phyloP scores from a whole-genome alignment of 805 yeast genomes.

The Limtongozyma cylindracea region DNA sequence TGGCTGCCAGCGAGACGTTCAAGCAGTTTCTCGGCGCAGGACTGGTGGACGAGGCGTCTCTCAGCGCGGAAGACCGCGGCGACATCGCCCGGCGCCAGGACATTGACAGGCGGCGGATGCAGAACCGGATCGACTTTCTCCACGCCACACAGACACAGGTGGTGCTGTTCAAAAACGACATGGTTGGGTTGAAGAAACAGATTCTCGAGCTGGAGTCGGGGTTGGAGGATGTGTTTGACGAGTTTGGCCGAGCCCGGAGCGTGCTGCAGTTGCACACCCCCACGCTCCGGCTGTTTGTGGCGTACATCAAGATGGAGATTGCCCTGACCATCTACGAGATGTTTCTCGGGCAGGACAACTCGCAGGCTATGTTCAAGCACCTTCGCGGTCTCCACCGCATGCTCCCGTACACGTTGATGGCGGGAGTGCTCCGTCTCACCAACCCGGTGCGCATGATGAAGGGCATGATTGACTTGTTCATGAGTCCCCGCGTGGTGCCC shows the following conservation, averaged over 20 bases:
- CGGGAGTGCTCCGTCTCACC: constrained; percentile 55
- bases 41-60: too few relatives aligned
- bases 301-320: constrained; percentile 62
- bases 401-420: constrained; percentile 61
- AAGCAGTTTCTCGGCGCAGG: constrained; percentile 1
- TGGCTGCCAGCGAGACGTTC: constrained; percentile 24
- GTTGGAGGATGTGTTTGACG: constrained; percentile 32
- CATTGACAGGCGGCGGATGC: constrained; percentile 29
- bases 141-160: constrained; percentile 37
- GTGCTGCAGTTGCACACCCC: constrained; percentile 34
- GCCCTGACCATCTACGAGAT: constrained; percentile 68
- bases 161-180: constrained; percentile 21
- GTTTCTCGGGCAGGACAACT: constrained; percentile 59
- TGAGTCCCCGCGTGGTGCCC: constrained; percentile 9
- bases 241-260: constrained; percentile 34
- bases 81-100: constrained; percentile 36
- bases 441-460: constrained; percentile 75
- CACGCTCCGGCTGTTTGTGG: constrained; percentile 40
- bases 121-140: constrained; percentile 50
- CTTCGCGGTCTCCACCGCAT: constrained; percentile 44
- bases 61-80: constrained; percentile 12
- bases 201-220: constrained; percentile 25
- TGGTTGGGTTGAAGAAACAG: constrained; percentile 31
- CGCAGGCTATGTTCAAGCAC: constrained; percentile 52
- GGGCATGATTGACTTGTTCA: constrained; percentile 52